Evolutionary conservation across 2,329 filamentous ascomycete species (phyloP).

Genomic region (Paracoccidioides lutzii): DNA sequence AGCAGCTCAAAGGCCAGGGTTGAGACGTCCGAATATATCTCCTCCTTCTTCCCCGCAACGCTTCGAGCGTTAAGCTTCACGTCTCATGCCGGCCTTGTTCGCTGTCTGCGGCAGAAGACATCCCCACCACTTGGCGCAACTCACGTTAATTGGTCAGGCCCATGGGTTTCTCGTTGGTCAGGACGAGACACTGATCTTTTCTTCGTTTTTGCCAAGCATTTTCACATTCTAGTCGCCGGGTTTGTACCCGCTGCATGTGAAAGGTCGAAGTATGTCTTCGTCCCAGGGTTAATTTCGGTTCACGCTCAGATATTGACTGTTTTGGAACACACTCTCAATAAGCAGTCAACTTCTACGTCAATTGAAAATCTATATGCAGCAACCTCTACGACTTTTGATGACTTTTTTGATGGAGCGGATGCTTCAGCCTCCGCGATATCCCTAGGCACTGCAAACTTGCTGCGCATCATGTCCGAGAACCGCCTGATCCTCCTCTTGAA

Average conservation of each 20-base stretch:
- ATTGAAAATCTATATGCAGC: conserved; percentile 33
- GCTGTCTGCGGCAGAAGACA: conserved; percentile 50
- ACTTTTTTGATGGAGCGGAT: conserved; percentile 52
- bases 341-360: conserved; percentile 43
- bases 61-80: conserved; percentile 50
- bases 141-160: conserved; percentile 70
- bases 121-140: conserved; percentile 55
- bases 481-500: conserved; percentile 68
- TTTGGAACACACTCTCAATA: conserved; percentile 72
- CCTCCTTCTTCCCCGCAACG: conserved; percentile 55
- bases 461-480: conserved; percentile 79
- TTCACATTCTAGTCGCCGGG: conserved; percentile 64
- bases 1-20: conserved; percentile 37
- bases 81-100: conserved; percentile 47
- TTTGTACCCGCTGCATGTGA: conserved; percentile 48
- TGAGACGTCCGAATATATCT: conserved; percentile 47
- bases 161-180: conserved; percentile 75
- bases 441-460: conserved; percentile 54
- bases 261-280: conserved; percentile 46
- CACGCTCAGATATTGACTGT: conserved; percentile 70
- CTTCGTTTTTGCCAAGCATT: conserved; percentile 84
- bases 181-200: conserved; percentile 80
- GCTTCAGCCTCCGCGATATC: conserved; percentile 51
- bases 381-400: conserved; percentile 51
- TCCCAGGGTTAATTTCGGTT: conserved; percentile 66